Evolutionary conservation across 2,329 filamentous ascomycete species (phyloP), one percentile per base, ranked within the genome.

Genomic region (Aspergillus phoenicis): DNA sequence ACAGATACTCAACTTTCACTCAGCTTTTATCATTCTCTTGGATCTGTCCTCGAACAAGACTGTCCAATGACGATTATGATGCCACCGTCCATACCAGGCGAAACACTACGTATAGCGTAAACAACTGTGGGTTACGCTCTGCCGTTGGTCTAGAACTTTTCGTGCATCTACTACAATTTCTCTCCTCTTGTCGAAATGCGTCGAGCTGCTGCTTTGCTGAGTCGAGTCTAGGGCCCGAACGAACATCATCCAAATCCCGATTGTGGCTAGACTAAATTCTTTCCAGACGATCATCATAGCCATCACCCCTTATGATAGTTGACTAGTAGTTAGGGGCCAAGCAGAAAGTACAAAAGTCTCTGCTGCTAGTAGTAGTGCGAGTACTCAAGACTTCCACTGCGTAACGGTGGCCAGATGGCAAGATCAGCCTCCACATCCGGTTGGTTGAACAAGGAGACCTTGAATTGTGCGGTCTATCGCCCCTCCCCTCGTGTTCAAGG

Each of bases 121-220:
- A 54, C 62, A 54, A 63, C 63, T 59, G 64, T 68, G 58, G 58
- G 47, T 58, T 41, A 49, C 20, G 41, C 33, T 38, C 20, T 63
- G 57, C 59, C 53, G 53, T 61, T 55, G 62, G 65, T 54, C 65
- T 67, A 66, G 65, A 67, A 67, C 65, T 62, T 52, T 15, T 56
- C 47, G 55, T 60, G 52, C 54, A 62, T 64, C 61, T 57, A 59
- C 43, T 13, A 36, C 33, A 13, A 36, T 57, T 33, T 47, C 20
- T 55, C 17, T 20, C 24, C 30, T 52, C 48, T 17, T 48, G 57
- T 57, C 53, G 43, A 52, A 52, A 63, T 47, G 51, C 58, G 45
- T 58, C 33, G 17, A 58, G 41, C 43, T 58, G 55, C 47, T 51
- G 26, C 47, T 51, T 51, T 51, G 47, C 43, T 59, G 41, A 41